Percentiles rank a stretch among this genome's conserved stretches.
These are phyloP conservation scores for Chytriomyces confervae DNA, from an alignment of 192 early-diverging fungal genomes.

Conservation along the genomic window DNA sequence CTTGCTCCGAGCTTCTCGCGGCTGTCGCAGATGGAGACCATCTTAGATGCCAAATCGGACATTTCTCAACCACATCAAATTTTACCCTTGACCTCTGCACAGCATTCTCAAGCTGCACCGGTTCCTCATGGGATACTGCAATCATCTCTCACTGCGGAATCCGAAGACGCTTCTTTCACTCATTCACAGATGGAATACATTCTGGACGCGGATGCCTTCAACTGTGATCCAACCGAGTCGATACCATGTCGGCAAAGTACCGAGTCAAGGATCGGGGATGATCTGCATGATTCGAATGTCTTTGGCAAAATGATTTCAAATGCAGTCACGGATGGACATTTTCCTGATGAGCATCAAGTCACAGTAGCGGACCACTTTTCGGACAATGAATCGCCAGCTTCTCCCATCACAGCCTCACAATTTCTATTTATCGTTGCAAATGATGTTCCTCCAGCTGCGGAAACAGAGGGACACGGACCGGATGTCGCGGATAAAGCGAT, in stretches of 20 bases:
- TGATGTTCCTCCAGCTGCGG: slow-evolving; percentile 1
- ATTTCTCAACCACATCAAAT: too few relatives aligned
- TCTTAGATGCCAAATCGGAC: too few relatives aligned
- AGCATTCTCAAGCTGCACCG: too few relatives aligned
- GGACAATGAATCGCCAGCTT: neutral
- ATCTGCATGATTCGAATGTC: neutral
- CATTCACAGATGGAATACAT: slow-evolving; percentile 1
- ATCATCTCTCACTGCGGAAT: too few relatives aligned
- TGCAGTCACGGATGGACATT: neutral
- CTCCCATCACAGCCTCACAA: neutral
- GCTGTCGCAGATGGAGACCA: too few relatives aligned
- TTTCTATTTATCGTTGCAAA: neutral
- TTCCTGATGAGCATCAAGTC: neutral
- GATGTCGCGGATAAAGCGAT: too few relatives aligned
- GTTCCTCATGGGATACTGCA: too few relatives aligned
- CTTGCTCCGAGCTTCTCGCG: too few relatives aligned
- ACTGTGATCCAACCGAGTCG: neutral
- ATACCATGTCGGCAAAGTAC: neutral
- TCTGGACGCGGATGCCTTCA: neutral
- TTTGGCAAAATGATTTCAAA: neutral
- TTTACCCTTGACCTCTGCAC: too few relatives aligned
- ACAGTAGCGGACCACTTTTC: neutral
- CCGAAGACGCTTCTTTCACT: neutral
- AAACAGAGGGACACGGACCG: neutral
- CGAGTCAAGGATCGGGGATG: neutral